A percentile compares a stretch with the other conserved stretches of the same genome.
These are phyloP conservation scores for Gastrolobium bilobum DNA, from an alignment of 306 rosid genomes.

Conservation along the genomic window DNA sequence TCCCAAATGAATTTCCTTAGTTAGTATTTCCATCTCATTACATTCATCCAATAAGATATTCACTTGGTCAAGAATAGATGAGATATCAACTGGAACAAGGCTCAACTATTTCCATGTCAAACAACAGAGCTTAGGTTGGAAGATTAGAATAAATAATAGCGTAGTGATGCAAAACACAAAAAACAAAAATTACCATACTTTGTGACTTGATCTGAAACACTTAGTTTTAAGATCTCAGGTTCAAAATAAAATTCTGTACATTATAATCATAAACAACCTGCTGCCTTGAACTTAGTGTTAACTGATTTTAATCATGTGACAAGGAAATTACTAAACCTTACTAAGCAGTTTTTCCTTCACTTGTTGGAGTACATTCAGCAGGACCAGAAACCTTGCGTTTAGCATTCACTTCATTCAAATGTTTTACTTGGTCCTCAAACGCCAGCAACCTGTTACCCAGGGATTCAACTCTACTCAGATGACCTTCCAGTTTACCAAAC, in stretches of 20 bases:
- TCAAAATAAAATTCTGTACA: conserved; percentile 46
- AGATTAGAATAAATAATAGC: not conserved
- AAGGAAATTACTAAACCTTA: conserved; percentile 44
- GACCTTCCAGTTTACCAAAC: conserved; percentile 54
- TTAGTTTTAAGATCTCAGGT: conserved; percentile 18
- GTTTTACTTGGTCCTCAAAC: conserved; percentile 60
- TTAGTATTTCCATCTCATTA: conserved; percentile 1
- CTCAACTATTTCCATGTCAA: conserved; percentile 6
- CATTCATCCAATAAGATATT: conserved; percentile 8
- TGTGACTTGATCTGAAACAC: conserved; percentile 37
- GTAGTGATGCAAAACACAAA: conserved; percentile 15
- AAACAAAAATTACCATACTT: conserved; percentile 39
- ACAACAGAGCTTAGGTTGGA: conserved; percentile 32
- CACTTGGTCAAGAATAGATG: conserved; percentile 14
- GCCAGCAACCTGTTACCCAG: conserved; percentile 58
- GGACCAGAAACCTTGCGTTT: conserved; percentile 55
- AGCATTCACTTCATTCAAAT: conserved; percentile 57
- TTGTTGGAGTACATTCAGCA: conserved; percentile 53
- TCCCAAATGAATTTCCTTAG: not conserved
- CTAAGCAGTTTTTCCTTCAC: conserved; percentile 53
- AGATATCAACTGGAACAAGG: conserved; percentile 31
- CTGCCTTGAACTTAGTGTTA: conserved; percentile 29
- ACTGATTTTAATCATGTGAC: not conserved
- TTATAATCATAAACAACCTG: conserved; percentile 38
- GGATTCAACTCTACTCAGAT: conserved; percentile 50